A percentile compares a stretch with the other conserved stretches of the same genome.
Conservation (phyloP, 768 basidiomycete genomes). For the Pholiota conissans region DNA sequence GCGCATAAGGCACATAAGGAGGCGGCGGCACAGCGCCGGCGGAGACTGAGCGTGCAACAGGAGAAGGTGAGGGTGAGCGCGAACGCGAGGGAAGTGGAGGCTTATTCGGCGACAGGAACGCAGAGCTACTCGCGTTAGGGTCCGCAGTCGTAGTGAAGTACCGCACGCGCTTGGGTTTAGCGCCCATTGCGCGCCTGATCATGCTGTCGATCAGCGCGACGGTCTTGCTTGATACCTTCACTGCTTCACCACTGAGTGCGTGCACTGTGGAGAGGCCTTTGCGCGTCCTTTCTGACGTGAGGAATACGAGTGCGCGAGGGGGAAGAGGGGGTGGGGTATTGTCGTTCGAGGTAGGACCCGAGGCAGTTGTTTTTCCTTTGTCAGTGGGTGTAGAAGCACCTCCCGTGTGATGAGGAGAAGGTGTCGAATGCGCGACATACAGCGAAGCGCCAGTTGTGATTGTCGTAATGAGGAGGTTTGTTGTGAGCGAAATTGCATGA, state of each 20-base stretch:
- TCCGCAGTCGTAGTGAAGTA: slow-evolving; percentile 14
- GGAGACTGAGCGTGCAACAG: slow-evolving; percentile 13
- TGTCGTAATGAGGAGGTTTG: slow-evolving; percentile 60
- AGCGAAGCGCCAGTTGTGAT: slow-evolving; percentile 61
- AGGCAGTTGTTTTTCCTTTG: slow-evolving; percentile 8
- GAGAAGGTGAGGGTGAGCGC: slow-evolving; percentile 23
- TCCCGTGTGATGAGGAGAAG: slow-evolving; percentile 42
- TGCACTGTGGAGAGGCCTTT: slow-evolving; percentile 62
- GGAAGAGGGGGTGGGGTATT: slow-evolving; percentile 42
- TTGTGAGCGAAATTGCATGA: slow-evolving; percentile 68
- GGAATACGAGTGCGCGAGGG: slow-evolving; percentile 52
- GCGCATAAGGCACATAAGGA: slow-evolving; percentile 17
- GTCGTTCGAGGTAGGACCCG: slow-evolving; percentile 19
- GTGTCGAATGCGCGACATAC: slow-evolving; percentile 61
- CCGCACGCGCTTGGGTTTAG: slow-evolving; percentile 33
- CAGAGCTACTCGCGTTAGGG: not conserved
- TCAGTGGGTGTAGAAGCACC: slow-evolving; percentile 13
- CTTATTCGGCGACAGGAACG: not conserved
- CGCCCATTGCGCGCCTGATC: slow-evolving; percentile 57
- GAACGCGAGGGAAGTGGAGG: slow-evolving; percentile 17
- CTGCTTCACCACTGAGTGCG: slow-evolving; percentile 63
- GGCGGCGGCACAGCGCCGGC: slow-evolving; percentile 11
- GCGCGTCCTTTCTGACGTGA: slow-evolving; percentile 59
- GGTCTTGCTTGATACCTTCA: slow-evolving; percentile 64
- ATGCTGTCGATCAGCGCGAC: slow-evolving; percentile 58